Percentiles rank a stretch among this genome's conserved stretches.
Evolutionary conservation across 805 yeast genomes (phyloP).

Genomic region (Pichia membranifaciens): DNA sequence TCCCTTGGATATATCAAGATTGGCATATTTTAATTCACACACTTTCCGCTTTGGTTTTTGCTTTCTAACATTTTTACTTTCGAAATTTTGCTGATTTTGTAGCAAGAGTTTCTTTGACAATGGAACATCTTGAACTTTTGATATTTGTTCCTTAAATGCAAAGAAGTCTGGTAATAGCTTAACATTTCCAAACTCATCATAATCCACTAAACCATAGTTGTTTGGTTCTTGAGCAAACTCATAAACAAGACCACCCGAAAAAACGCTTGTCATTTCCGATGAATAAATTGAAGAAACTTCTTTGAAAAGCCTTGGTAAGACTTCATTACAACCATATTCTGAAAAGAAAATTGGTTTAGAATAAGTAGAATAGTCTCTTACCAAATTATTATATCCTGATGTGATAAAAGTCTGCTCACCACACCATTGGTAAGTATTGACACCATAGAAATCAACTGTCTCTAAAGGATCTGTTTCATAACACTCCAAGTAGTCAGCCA

Average conservation of each 20-base stretch:
- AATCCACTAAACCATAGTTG: conserved; percentile 67
- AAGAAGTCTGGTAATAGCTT: conserved; percentile 39
- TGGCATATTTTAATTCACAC: conserved; percentile 38
- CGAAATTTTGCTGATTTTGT: conserved; percentile 14
- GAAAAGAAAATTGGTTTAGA: conserved; percentile 80
- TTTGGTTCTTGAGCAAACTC: conserved; percentile 77
- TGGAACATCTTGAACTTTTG: conserved; percentile 27
- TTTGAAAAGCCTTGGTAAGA: conserved; percentile 70
- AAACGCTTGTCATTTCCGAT: conserved; percentile 62
- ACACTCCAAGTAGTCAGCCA: conserved; percentile 79
- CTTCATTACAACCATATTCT: conserved; percentile 87
- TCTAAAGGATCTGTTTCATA: conserved; percentile 45
- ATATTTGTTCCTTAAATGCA: conserved; percentile 39
- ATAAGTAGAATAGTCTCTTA: conserved; percentile 61
- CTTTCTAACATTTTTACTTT: conserved; percentile 1
- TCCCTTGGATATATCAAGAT: conserved; percentile 37
- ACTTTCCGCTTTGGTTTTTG: conserved; percentile 14
- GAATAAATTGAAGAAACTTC: conserved; percentile 71
- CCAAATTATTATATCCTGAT: conserved; percentile 69
- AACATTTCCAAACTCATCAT: conserved; percentile 37
- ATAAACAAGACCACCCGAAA: conserved; percentile 82
- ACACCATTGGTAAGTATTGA: conserved; percentile 79
- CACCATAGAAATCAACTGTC: conserved; percentile 75
- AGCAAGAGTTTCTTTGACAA: conserved; percentile 20
- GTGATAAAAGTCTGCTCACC: conserved; percentile 79